Evolutionary conservation across 176 grass and related monocot genomes (phyloP), one percentile per base, ranked within the genome.

Genomic region (Carex kokanica): DNA sequence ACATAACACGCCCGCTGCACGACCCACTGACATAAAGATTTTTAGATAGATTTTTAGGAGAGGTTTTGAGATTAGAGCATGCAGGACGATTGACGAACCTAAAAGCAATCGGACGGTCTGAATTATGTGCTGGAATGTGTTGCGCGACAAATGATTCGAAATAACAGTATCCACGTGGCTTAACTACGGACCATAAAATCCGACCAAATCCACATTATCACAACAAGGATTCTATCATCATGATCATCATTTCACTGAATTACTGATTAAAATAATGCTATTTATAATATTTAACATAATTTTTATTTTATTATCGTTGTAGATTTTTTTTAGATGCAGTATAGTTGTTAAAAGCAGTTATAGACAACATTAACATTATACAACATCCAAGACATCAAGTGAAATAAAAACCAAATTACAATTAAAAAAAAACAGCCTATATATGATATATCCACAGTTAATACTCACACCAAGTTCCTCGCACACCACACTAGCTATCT

Each of bases 381-480:
- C 59, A 60, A 60, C 59, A 8, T 60, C 59, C 59, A 10, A 61
- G 8, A 9, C 6, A 61, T 61, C 20, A 54, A 69, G 9, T 36
- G 11, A 43, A 71, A 54, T 61, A 29, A 17, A 29, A 54, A 74
- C 12, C 12, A 24, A 14, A 74, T 20, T 27, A 68, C 31, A 77
- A 77, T 31, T 31, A 53, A 6, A 8, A 52, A n/a, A 27, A 74
- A 25, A 3, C n/a, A 75, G 54, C 47, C 72, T 75, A 16, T 54
- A 49, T 71, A 52, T 74, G 54, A 75, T 15, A 75, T 75, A 75
- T 75, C 23, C 45, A 75, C 71, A 75, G 47, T 43, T 71, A 45
- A 71, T 45, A 29, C 38, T 75, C 71, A 75, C 67, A 47, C 18
- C 8, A 45, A 21, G 34, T 20, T 71, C 36, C 16, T 71, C 8